phyloP scores from a whole-genome alignment of 805 yeast genomes.

The Pichia scutulata region DNA sequence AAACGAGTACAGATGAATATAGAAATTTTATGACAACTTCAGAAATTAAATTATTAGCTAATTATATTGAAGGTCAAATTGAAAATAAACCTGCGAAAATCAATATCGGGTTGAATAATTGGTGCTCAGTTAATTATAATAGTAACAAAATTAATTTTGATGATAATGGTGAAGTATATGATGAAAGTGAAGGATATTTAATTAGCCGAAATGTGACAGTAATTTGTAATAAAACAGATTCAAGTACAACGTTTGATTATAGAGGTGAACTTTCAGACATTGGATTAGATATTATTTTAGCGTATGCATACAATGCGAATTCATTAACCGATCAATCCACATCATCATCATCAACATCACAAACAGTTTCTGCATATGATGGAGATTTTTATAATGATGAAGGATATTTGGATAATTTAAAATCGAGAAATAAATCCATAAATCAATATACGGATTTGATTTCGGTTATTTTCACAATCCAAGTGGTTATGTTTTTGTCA shows the following conservation, averaged over 20 bases:
- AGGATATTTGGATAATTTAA: conserved; percentile 22
- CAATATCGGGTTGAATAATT: conserved; percentile 32
- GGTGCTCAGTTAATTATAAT: conserved; percentile 39
- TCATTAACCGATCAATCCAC: neutral
- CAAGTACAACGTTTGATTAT: conserved; percentile 36
- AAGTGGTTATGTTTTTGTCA: conserved; percentile 24
- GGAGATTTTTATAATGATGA: conserved; percentile 12
- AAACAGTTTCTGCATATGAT: neutral
- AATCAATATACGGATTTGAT: neutral
- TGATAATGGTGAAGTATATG: conserved; percentile 1
- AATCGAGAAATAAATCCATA: conserved; percentile 10
- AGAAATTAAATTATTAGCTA: conserved; percentile 37
- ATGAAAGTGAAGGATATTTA: neutral
- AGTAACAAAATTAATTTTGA: conserved; percentile 1
- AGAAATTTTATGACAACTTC: conserved; percentile 38
- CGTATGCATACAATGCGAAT: conserved; percentile 36
- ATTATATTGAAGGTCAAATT: conserved; percentile 41
- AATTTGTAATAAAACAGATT: conserved; percentile 15
- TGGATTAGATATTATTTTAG: conserved; percentile 37
- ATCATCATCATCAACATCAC: conserved; percentile 7
- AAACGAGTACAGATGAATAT: conserved; percentile 18
- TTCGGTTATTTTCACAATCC: conserved; percentile 20
- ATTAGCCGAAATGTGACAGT: conserved; percentile 2
- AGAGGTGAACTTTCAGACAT: conserved; percentile 31
- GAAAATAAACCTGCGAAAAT: conserved; percentile 42